Conservation (phyloP, 2,329 filamentous ascomycete genomes). For the Trichoderma sp. region DNA sequence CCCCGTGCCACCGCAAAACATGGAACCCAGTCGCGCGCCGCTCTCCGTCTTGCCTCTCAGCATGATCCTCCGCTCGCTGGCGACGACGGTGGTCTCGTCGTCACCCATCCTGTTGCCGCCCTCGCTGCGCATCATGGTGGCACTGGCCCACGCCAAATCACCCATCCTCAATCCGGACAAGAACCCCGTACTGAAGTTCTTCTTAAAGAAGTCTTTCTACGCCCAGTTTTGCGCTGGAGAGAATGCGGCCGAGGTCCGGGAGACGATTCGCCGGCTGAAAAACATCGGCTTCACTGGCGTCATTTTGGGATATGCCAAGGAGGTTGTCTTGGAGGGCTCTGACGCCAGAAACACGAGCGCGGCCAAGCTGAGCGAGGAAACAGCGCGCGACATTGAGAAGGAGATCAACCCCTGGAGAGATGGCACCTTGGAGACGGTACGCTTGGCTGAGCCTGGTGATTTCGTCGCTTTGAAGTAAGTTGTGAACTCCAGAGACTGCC, state of each 20-base stretch:
- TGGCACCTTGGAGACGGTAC: slow-evolving; percentile 74
- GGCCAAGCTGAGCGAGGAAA: slow-evolving; percentile 51
- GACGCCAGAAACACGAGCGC: slow-evolving; percentile 51
- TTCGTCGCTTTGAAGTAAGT: slow-evolving; percentile 66
- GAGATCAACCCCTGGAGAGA: slow-evolving; percentile 73
- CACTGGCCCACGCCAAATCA: slow-evolving; percentile 69
- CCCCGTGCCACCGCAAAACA: slow-evolving; percentile 33
- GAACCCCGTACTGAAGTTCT: slow-evolving; percentile 69
- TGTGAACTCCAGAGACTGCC: neutral
- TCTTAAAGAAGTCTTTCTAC: slow-evolving; percentile 84
- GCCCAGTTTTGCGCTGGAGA: slow-evolving; percentile 89
- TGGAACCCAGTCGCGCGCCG: slow-evolving; percentile 45
- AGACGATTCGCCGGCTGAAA: slow-evolving; percentile 67
- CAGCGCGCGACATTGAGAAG: slow-evolving; percentile 51
- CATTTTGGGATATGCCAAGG: slow-evolving; percentile 80
- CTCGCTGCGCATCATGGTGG: slow-evolving; percentile 67
- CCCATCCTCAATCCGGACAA: slow-evolving; percentile 71
- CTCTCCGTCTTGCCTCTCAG: slow-evolving; percentile 68
- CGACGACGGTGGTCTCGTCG: slow-evolving; percentile 70
- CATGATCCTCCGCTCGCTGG: slow-evolving; percentile 68
- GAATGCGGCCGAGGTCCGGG: slow-evolving; percentile 66
- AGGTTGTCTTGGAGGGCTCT: slow-evolving; percentile 69
- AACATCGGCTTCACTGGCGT: slow-evolving; percentile 79
- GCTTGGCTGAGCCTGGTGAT: slow-evolving; percentile 63
- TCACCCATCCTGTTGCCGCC: slow-evolving; percentile 69